These are phyloP conservation scores for Coniferiporia sulphurascens DNA, from an alignment of 1,284 basidiomycete species.

Conservation along the genomic window DNA sequence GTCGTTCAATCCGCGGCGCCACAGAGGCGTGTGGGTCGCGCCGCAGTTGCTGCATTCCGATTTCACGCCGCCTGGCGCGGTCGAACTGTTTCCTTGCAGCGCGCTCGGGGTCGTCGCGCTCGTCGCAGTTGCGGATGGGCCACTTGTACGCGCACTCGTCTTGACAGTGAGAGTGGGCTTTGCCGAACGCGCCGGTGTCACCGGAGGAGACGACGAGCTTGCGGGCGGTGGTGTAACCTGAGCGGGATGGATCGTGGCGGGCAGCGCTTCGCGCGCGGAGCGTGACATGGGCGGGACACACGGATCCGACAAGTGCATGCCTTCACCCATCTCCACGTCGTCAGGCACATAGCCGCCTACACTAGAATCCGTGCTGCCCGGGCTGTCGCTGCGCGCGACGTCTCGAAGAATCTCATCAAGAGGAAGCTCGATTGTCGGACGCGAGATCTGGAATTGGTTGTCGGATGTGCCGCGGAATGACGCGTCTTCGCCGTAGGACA, in stretches of 20 bases:
- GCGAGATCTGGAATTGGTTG: slow-evolving; percentile 57
- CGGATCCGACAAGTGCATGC: slow-evolving; percentile 36
- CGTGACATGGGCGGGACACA: slow-evolving; percentile 5
- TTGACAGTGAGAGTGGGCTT: slow-evolving; percentile 12
- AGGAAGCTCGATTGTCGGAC: slow-evolving; percentile 75
- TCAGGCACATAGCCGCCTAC: slow-evolving; percentile 24
- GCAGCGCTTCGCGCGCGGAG: slow-evolving; percentile 1
- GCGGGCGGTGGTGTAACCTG: neutral
- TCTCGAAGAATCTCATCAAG: slow-evolving; percentile 66
- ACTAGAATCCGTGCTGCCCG: slow-evolving; percentile 22
- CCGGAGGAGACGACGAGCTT: neutral
- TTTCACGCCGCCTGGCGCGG: slow-evolving; percentile 72
- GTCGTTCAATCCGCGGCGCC: slow-evolving; percentile 76
- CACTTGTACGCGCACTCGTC: neutral
- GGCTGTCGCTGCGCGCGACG: slow-evolving; percentile 27
- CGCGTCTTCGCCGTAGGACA: slow-evolving; percentile 72
- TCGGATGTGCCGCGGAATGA: slow-evolving; percentile 32
- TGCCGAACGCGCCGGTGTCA: neutral
- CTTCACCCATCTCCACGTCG: slow-evolving; percentile 31
- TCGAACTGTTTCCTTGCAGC: slow-evolving; percentile 16
- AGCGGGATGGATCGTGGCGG: slow-evolving; percentile 10
- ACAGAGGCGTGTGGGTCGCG: slow-evolving; percentile 77
- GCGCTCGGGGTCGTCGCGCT: slow-evolving; percentile 54
- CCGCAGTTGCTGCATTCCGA: slow-evolving; percentile 81
- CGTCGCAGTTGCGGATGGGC: slow-evolving; percentile 20